phyloP scores from a whole-genome alignment of 257 asterid genomes.

The Primulina huaijiensis region DNA sequence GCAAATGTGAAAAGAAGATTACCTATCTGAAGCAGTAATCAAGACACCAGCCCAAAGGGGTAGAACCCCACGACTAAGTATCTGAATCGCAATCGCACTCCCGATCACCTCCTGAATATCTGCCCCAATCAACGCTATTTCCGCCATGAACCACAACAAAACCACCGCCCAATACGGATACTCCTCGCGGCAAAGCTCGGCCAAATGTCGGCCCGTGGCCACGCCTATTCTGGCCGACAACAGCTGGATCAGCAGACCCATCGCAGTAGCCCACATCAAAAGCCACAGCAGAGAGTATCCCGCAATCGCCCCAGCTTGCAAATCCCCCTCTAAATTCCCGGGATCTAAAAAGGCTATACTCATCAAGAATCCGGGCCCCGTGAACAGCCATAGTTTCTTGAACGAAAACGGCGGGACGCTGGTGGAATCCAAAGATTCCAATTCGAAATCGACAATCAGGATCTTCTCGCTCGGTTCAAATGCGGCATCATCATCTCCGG shows the following conservation, averaged over 20 bases:
- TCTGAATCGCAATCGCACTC: slow-evolving; percentile 55
- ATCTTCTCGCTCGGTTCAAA: slow-evolving; percentile 63
- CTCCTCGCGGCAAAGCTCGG: slow-evolving; percentile 56
- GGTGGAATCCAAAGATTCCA: slow-evolving; percentile 32
- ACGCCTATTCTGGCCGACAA: slow-evolving; percentile 49
- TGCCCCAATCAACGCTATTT: slow-evolving; percentile 53
- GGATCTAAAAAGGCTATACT: slow-evolving; percentile 60
- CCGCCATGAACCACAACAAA: slow-evolving; percentile 56
- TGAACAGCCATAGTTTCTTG: slow-evolving; percentile 47
- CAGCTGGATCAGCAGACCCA: slow-evolving; percentile 53
- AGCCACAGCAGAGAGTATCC: slow-evolving; percentile 53
- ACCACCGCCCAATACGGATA: slow-evolving; percentile 52
- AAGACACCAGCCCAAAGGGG: slow-evolving; percentile 51
- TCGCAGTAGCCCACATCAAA: slow-evolving; percentile 50
- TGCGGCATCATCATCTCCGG: slow-evolving; percentile 48
- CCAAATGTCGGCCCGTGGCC: slow-evolving; percentile 51
- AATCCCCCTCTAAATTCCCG: slow-evolving; percentile 56
- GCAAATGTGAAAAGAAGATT: not conserved
- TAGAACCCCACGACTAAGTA: slow-evolving; percentile 43
- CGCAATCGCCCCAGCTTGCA: slow-evolving; percentile 57
- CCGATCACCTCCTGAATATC: slow-evolving; percentile 65
- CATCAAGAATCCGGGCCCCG: slow-evolving; percentile 59
- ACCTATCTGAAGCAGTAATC: slow-evolving; percentile 57
- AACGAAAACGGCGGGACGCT: slow-evolving; percentile 50
- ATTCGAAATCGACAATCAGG: slow-evolving; percentile 46